Percentiles rank a stretch among this genome's conserved stretches.
phyloP scores from a whole-genome alignment of 345 rosid species.

The Noccaea caerulescens region DNA sequence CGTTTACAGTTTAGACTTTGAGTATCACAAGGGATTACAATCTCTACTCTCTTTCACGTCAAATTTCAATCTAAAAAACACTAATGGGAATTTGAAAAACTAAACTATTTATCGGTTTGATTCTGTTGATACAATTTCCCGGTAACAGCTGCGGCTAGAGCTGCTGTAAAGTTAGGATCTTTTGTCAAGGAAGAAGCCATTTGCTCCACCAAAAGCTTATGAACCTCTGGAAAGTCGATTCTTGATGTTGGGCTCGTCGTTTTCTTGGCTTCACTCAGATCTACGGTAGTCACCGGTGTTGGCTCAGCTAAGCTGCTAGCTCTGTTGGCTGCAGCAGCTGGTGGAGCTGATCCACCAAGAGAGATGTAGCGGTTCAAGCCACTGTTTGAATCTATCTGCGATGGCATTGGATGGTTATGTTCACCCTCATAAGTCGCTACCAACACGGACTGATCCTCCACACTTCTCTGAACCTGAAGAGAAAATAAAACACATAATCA shows the following conservation, averaged over 20 bases:
- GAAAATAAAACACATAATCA: slow-evolving; percentile 8
- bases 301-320: slow-evolving; percentile 51
- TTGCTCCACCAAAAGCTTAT: slow-evolving; percentile 79
- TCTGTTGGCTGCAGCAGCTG: slow-evolving; percentile 51
- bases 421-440: slow-evolving; percentile 98
- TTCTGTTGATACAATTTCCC: slow-evolving; percentile 72
- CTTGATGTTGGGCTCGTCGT: slow-evolving; percentile 43
- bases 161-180: slow-evolving; percentile 94
- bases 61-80: slow-evolving; percentile 29
- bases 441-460: slow-evolving; percentile 79
- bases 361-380: slow-evolving; percentile 51
- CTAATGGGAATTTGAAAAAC: slow-evolving; percentile 26
- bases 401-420: slow-evolving; percentile 86
- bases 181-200: slow-evolving; percentile 93
- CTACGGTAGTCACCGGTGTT: slow-evolving; percentile 42
- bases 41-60: slow-evolving; percentile 28
- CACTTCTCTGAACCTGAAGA: slow-evolving; percentile 89
- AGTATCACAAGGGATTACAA: slow-evolving; percentile 23
- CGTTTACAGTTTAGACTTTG: slow-evolving; percentile 36
- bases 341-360: slow-evolving; percentile 40
- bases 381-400: slow-evolving; percentile 60
- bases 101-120: slow-evolving; percentile 49
- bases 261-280: slow-evolving; percentile 38
- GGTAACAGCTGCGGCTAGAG: slow-evolving; percentile 91
- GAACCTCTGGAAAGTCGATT: slow-evolving; percentile 65